phyloP scores from a whole-genome alignment of 1,284 basidiomycete genomes.

The Tilletia indica region DNA sequence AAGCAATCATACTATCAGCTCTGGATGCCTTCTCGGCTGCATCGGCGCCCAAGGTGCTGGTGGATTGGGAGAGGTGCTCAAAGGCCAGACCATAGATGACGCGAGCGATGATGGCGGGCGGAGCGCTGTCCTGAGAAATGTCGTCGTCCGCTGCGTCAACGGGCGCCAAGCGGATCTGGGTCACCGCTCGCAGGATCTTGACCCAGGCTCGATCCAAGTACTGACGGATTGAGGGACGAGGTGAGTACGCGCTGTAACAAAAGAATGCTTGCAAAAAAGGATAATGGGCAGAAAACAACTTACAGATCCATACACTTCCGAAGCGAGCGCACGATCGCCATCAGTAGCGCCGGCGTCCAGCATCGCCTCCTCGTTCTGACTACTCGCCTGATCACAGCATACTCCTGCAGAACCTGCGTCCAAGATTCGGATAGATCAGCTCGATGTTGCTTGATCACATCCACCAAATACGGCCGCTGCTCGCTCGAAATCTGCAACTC shows the following conservation, averaged over 20 bases:
- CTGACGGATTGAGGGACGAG: slow-evolving; percentile 80
- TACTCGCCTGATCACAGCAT: slow-evolving; percentile 71
- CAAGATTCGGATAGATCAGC: slow-evolving; percentile 75
- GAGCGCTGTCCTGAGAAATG: slow-evolving; percentile 44
- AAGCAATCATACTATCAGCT: slow-evolving; percentile 60
- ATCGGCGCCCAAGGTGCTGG: slow-evolving; percentile 57
- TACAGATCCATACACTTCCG: slow-evolving; percentile 14
- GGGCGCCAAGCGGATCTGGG: slow-evolving; percentile 73
- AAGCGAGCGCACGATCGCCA: slow-evolving; percentile 12
- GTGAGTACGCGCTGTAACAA: no score
- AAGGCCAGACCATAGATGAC: slow-evolving; percentile 88
- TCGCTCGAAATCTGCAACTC: slow-evolving; percentile 79
- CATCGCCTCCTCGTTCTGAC: slow-evolving; percentile 7
- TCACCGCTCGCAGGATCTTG: slow-evolving; percentile 79
- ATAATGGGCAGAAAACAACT: neutral
- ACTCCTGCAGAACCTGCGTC: slow-evolving; percentile 85
- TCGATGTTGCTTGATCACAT: slow-evolving; percentile 80
- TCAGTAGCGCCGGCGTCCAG: slow-evolving; percentile 6
- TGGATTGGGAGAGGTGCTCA: slow-evolving; percentile 74
- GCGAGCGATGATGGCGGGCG: slow-evolving; percentile 68
- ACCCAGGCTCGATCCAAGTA: slow-evolving; percentile 69
- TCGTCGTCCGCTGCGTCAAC: slow-evolving; percentile 63
- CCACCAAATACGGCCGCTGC: slow-evolving; percentile 72
- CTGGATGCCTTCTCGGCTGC: slow-evolving; percentile 27
- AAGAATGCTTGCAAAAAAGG: no score